Evolutionary conservation across 2,329 filamentous ascomycete species (phyloP), one percentile per base, ranked within the genome.

Genomic region (Chaetomium globosum): DNA sequence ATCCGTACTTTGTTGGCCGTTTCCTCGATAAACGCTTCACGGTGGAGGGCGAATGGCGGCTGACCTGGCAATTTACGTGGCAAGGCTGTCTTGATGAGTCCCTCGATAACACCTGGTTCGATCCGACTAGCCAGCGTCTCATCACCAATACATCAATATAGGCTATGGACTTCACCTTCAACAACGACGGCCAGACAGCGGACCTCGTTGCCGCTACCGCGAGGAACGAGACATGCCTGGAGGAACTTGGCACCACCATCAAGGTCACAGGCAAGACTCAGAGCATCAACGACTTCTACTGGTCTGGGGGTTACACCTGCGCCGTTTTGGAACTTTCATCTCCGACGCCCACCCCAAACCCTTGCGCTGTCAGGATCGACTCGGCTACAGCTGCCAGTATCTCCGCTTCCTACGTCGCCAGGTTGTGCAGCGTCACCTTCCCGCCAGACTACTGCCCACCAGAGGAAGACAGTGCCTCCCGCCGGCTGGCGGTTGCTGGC

Each of bases 131-230:
- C n/a, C n/a, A n/a, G n/a, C n/a, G n/a, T n/a, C n/a, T n/a, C n/a
- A n/a, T n/a, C n/a, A n/a, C 26, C 26, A 26, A 26, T 4, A 26
- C 2, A 26, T 26, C 26, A 4, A 26, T 26, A 2, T 4, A 4
- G 26, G 2, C 26, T 2, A 4, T 26, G 26, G 26, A 26, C 0
- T 63, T 63, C 55, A 63, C 30, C 61, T 59, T 63, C 31, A 23
- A 31, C 21, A 43, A 23, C 8, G 61, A 33, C 33, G 61, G 33
- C 4, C 55, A 54, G 48, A n/a, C 48, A 23, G 61, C 46, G 12
- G 61, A 64, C 21, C 55, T 64, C 13, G 61, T 59, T 19, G 55
- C 61, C 26, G 61, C 55, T 31, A 64, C 61, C 10, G 61, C 55
- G 33, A 19, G 54, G n/a, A 21, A 54, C 33, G 16, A 46, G n/a